Percentiles rank a stretch among this genome's conserved stretches.
These are phyloP conservation scores for Colletotrichum eremochloae DNA, from an alignment of 2,329 filamentous ascomycete species.

Conservation along the genomic window DNA sequence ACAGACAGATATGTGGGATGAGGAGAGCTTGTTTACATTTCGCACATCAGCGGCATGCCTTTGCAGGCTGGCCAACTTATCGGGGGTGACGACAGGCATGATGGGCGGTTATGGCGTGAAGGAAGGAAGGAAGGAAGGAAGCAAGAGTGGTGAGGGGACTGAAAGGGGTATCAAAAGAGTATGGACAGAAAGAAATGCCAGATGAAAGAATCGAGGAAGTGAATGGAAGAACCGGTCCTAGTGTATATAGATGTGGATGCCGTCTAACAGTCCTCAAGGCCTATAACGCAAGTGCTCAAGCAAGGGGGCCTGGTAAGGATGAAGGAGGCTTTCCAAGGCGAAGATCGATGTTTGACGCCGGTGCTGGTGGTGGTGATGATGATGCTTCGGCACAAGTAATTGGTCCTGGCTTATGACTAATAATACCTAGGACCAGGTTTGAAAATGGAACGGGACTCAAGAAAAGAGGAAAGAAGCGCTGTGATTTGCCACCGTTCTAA, in stretches of 20 bases:
- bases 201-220: conserved; percentile 11
- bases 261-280: neutral
- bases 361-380: neutral
- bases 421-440: neutral
- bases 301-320: neutral
- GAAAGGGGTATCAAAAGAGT: conserved; percentile 38
- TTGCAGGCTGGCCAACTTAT: conserved; percentile 92
- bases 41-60: conserved; percentile 88
- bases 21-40: conserved; percentile 77
- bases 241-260: neutral
- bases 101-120: neutral
- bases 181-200: conserved; percentile 35
- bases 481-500: conserved; percentile 30
- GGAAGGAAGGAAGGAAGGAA: neutral
- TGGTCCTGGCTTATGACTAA: conserved; percentile 35
- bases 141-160: conserved; percentile 9
- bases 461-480: conserved; percentile 1
- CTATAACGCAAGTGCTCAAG: neutral
- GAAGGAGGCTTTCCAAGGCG: neutral
- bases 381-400: conserved; percentile 28
- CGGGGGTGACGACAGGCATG: conserved; percentile 93
- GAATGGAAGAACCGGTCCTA: conserved; percentile 1
- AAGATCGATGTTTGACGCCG: neutral
- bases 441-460: neutral
- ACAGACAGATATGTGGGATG: conserved; percentile 39